phyloP scores from a whole-genome alignment of 768 basidiomycete species.

The Psilocybe cubensis region DNA sequence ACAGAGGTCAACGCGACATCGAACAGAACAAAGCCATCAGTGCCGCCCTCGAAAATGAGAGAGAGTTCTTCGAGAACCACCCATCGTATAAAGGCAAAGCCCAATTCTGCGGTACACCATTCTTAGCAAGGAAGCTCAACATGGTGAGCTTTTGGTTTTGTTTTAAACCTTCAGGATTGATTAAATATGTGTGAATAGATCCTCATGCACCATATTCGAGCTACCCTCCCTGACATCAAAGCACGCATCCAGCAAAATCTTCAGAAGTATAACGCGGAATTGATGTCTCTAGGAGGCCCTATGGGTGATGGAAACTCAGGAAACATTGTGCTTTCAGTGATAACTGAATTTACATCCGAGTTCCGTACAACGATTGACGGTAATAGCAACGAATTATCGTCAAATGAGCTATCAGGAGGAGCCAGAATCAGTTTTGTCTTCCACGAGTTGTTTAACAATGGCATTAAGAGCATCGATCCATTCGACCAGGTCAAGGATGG shows the following conservation, averaged over 20 bases:
- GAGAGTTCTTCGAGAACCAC: slow-evolving; percentile 94
- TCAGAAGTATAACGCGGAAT: slow-evolving; percentile 85
- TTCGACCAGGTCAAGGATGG: slow-evolving; percentile 99
- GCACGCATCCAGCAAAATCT: slow-evolving; percentile 90
- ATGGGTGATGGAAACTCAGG: slow-evolving; percentile 85
- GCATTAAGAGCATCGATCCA: slow-evolving; percentile 94
- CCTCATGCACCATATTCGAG: slow-evolving; percentile 98
- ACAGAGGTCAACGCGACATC: slow-evolving; percentile 97
- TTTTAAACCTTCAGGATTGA: slow-evolving; percentile 1
- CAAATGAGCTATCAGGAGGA: slow-evolving; percentile 98
- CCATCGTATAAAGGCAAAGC: slow-evolving; percentile 91
- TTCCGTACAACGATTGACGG: slow-evolving; percentile 98
- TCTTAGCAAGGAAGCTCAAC: slow-evolving; percentile 93
- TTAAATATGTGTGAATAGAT: slow-evolving; percentile 59
- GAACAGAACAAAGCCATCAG: slow-evolving; percentile 86
- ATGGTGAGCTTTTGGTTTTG: slow-evolving; percentile 56
- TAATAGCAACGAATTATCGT: slow-evolving; percentile 91
- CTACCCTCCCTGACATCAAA: slow-evolving; percentile 99
- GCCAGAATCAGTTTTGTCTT: slow-evolving; percentile 99
- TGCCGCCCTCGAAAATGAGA: slow-evolving; percentile 86
- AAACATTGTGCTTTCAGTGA: slow-evolving; percentile 94
- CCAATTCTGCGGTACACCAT: slow-evolving; percentile 97
- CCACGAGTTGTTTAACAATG: slow-evolving; percentile 97
- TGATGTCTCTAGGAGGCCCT: slow-evolving; percentile 83
- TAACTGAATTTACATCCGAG: slow-evolving; percentile 97